Conservation (phyloP, 2,329 filamentous ascomycete genomes). For the Sarocladium brachiariae region DNA sequence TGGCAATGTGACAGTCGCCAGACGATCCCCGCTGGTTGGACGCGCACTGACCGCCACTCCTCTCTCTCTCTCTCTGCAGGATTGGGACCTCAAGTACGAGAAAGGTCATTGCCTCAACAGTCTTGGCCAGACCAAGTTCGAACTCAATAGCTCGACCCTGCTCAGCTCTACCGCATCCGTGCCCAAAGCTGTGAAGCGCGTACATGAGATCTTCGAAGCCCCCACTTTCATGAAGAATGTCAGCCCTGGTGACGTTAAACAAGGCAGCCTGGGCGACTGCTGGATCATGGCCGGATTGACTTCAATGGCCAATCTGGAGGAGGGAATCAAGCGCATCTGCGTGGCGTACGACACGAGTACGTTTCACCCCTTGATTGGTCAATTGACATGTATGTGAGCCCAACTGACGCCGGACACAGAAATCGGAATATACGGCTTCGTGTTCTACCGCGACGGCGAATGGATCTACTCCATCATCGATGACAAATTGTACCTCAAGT, state of each 20-base stretch:
- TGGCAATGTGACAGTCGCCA: constrained; percentile 2
- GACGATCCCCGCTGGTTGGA: background rate
- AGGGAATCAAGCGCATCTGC: constrained; percentile 64
- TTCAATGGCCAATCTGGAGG: constrained; percentile 66
- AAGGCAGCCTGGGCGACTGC: constrained; percentile 72
- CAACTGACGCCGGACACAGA: constrained; percentile 18
- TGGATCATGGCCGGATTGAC: constrained; percentile 77
- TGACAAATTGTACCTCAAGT: constrained; percentile 80
- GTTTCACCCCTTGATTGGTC: constrained; percentile 15
- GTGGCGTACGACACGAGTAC: constrained; percentile 62
- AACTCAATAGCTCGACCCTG: constrained; percentile 38
- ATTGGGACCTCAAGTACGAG: constrained; percentile 63
- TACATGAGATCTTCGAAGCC: constrained; percentile 67
- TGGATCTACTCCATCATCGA: constrained; percentile 91
- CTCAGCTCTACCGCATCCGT: constrained; percentile 40
- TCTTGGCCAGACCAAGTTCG: constrained; percentile 44
- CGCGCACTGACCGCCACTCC: constrained; percentile 14
- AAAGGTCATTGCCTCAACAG: constrained; percentile 49
- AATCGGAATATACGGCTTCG: constrained; percentile 83
- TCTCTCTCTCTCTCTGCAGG: constrained; percentile 35
- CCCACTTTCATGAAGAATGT: constrained; percentile 62
- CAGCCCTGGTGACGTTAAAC: constrained; percentile 67
- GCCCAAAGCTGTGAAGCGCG: constrained; percentile 70
- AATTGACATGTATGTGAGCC: background rate
- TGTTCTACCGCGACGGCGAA: constrained; percentile 81